phyloP scores from a whole-genome alignment of 148 eudicot genomes.

The Agrostemma githago region DNA sequence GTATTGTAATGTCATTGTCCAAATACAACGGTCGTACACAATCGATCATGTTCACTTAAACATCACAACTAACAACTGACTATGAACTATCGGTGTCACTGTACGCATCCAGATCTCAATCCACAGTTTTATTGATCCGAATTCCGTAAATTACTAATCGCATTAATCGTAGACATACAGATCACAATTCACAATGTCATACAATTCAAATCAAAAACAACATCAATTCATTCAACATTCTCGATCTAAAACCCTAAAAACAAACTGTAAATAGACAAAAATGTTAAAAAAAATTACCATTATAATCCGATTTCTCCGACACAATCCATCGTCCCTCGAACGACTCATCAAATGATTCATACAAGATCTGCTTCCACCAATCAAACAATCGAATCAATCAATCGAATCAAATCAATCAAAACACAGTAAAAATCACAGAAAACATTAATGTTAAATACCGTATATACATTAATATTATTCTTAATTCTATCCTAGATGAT shows the following conservation, averaged over 20 bases:
- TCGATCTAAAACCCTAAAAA: neutral
- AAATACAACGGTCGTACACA: no score
- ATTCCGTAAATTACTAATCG: no score
- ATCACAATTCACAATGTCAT: neutral
- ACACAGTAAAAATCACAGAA: neutral
- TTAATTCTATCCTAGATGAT: no score
- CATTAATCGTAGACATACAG: neutral
- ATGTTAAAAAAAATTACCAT: conserved; percentile 35
- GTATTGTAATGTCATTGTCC: no score
- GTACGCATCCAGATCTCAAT: neutral
- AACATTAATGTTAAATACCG: no score
- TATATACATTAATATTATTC: no score
- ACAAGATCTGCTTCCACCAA: conserved; percentile 45
- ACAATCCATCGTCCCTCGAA: conserved; percentile 83
- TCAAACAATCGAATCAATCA: neutral
- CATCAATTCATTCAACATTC: neutral
- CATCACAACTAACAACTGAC: neutral
- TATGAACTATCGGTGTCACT: neutral
- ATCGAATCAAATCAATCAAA: neutral
- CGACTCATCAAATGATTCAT: conserved; percentile 71
- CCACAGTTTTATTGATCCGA: neutral
- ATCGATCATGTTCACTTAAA: neutral
- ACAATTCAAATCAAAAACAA: neutral
- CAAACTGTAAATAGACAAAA: neutral
- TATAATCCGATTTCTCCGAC: conserved; percentile 72